Percentiles rank a stretch among this genome's conserved stretches.
Evolutionary conservation across 495 filamentous ascomycete genomes (phyloP).

Genomic region (Paragyromitra xinjiangensis): DNA sequence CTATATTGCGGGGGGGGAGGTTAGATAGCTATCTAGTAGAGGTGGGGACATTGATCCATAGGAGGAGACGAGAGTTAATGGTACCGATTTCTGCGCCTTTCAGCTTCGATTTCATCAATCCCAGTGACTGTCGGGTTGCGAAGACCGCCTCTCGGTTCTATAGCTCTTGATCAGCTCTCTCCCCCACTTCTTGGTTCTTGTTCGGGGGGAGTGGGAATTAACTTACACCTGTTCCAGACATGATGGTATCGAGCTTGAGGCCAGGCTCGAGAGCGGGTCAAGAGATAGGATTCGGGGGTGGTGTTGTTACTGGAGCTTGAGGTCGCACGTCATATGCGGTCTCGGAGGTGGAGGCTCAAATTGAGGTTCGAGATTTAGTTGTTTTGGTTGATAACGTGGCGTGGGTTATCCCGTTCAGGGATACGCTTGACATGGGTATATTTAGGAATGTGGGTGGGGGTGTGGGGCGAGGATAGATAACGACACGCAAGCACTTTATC

Average conservation of each 20-base stretch:
- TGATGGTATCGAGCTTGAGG: conserved; percentile 50
- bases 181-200: background rate
- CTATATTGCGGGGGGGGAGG: conserved; percentile 56
- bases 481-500: background rate
- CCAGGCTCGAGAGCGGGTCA: background rate
- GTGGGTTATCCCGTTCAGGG: background rate
- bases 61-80: background rate
- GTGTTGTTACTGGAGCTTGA: conserved; percentile 29
- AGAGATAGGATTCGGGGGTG: conserved; percentile 9
- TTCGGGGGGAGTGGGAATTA: conserved; percentile 4
- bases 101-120: conserved; percentile 97
- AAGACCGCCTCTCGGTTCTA: conserved; percentile 95
- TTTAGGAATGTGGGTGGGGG: conserved; percentile 17
- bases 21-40: conserved; percentile 24
- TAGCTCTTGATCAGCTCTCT: conserved; percentile 21
- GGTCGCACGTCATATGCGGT: conserved; percentile 48
- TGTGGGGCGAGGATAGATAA: background rate
- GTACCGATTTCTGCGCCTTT: conserved; percentile 83
- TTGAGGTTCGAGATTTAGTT: conserved; percentile 25
- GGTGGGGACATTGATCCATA: conserved; percentile 63
- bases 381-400: conserved; percentile 4
- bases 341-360: conserved; percentile 46
- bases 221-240: conserved; percentile 70
- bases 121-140: conserved; percentile 94
- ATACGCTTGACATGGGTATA: conserved; percentile 21